These are phyloP conservation scores for Corymbia citriodora DNA, from an alignment of 441 rosid genomes.

Conservation along the genomic window DNA sequence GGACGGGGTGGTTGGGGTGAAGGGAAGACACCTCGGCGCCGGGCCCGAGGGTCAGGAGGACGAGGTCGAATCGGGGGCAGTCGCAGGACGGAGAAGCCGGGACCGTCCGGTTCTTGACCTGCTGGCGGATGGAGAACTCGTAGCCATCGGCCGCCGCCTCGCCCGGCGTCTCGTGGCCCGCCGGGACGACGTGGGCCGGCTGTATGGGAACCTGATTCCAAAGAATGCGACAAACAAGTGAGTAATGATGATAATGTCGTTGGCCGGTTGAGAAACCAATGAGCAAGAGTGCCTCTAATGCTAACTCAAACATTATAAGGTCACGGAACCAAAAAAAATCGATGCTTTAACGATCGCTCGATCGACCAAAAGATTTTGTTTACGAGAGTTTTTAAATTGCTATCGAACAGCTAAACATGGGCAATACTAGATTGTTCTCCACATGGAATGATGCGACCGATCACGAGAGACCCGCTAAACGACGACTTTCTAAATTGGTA, in stretches of 20 bases:
- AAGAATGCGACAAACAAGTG: background rate
- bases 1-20: background rate
- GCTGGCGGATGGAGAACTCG: slow-evolving; percentile 30
- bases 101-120: slow-evolving; percentile 22
- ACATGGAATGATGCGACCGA: background rate
- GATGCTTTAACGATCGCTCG: background rate
- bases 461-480: background rate
- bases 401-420: background rate
- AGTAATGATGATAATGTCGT: background rate
- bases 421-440: background rate
- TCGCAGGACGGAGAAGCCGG: slow-evolving; percentile 21
- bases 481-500: too few relatives aligned
- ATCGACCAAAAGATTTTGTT: background rate
- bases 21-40: background rate
- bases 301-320: too few relatives aligned
- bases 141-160: slow-evolving; percentile 23
- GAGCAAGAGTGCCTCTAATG: background rate
- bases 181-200: slow-evolving; percentile 16
- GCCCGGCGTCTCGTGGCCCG: slow-evolving; percentile 21
- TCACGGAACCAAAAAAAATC: too few relatives aligned
- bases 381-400: background rate
- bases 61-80: slow-evolving; percentile 33
- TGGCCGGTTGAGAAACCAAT: background rate
- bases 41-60: slow-evolving; percentile 8
- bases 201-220: background rate